Conservation (phyloP, 805 yeast species). For the Hanseniaspora occidentalis region DNA sequence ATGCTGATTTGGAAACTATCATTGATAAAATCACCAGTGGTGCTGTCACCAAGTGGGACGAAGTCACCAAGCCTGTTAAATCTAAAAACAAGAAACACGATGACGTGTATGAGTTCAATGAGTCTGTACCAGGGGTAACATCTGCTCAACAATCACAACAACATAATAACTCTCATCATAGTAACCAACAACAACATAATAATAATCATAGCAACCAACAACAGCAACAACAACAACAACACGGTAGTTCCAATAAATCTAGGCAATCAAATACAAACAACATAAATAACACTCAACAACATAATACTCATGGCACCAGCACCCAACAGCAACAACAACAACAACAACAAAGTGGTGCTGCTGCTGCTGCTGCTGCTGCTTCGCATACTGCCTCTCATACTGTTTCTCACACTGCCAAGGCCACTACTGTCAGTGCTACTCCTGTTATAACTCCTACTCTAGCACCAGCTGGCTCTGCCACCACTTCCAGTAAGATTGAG, state of each 20-base stretch:
- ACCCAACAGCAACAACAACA: constrained; percentile 13
- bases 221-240: constrained; percentile 11
- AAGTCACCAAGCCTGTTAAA: constrained; percentile 58
- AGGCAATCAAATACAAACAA: constrained; percentile 7
- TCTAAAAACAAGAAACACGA: constrained; percentile 31
- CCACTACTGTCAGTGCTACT: constrained; percentile 8
- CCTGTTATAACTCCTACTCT: not conserved
- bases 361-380: constrained; percentile 16
- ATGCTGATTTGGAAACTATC: constrained; percentile 59
- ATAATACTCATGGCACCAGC: constrained; percentile 1
- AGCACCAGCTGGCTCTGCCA: constrained; percentile 6
- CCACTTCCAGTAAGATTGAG: not conserved
- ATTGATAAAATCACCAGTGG: constrained; percentile 85
- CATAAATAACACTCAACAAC: constrained; percentile 10
- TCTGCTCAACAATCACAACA: constrained; percentile 10
- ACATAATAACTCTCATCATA: not conserved
- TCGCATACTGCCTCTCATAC: constrained; percentile 17
- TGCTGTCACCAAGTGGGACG: constrained; percentile 87
- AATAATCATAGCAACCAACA: constrained; percentile 15
- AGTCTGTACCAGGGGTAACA: constrained; percentile 6
- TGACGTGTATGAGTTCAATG: constrained; percentile 12
- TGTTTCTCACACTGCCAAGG: constrained; percentile 5
- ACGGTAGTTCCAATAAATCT: no score
- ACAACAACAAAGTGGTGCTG: constrained; percentile 12
- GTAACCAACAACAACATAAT: not conserved